These are phyloP conservation scores for Lablab purpureus DNA, from an alignment of 306 rosid genomes.

Conservation along the genomic window DNA sequence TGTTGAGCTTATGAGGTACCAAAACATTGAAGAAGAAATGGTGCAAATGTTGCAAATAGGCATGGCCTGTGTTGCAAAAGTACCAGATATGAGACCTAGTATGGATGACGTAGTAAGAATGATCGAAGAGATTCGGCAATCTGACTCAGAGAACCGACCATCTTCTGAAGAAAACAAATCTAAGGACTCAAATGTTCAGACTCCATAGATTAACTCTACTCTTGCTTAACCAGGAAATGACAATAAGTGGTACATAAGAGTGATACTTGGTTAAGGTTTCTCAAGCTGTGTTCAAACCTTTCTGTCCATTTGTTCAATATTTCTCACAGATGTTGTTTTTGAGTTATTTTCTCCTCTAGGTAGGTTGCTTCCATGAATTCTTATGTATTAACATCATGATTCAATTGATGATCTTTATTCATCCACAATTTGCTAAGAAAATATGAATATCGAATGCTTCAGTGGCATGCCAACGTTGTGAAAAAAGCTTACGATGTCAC, in stretches of 20 bases:
- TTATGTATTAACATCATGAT: slow-evolving; percentile 66
- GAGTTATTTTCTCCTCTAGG: slow-evolving; percentile 45
- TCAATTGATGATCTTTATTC: slow-evolving; percentile 63
- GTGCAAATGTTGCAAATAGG: slow-evolving; percentile 97
- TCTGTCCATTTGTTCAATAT: slow-evolving; percentile 59
- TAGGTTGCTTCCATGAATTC: slow-evolving; percentile 55
- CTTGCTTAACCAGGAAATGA: slow-evolving; percentile 57
- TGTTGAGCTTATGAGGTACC: slow-evolving; percentile 90
- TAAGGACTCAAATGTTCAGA: slow-evolving; percentile 82
- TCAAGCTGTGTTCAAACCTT: slow-evolving; percentile 49
- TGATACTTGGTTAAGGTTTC: slow-evolving; percentile 56
- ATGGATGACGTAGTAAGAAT: slow-evolving; percentile 89
- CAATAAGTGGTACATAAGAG: slow-evolving; percentile 51
- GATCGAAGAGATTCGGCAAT: slow-evolving; percentile 95
- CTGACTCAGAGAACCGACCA: slow-evolving; percentile 97
- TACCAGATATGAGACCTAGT: slow-evolving; percentile 88
- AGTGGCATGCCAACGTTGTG: no score
- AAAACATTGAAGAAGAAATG: slow-evolving; percentile 95
- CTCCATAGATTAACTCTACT: slow-evolving; percentile 65
- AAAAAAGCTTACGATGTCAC: no score
- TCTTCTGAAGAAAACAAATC: slow-evolving; percentile 96
- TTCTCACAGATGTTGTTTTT: slow-evolving; percentile 47
- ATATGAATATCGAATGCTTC: no score
- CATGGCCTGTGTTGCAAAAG: slow-evolving; percentile 89
- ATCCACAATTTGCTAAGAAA: slow-evolving; percentile 21